Conservation (phyloP, 495 filamentous ascomycete genomes). For the Penicillium desertorum region DNA sequence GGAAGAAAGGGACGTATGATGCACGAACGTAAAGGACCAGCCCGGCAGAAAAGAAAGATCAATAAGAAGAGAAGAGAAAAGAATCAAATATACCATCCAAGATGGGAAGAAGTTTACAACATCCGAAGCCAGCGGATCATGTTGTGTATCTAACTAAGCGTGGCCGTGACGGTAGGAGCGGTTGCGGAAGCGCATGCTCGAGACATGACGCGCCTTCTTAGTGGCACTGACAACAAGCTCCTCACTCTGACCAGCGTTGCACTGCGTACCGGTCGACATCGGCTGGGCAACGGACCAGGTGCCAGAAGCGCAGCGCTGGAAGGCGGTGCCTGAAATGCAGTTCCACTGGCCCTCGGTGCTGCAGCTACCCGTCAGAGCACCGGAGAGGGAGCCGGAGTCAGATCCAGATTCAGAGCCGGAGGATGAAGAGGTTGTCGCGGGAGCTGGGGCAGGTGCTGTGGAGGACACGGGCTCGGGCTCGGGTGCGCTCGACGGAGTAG, state of each 20-base stretch:
- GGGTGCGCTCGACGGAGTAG: conserved; percentile 20
- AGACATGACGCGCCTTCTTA: conserved; percentile 31
- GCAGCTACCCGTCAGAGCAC: conserved; percentile 41
- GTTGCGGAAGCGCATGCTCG: conserved; percentile 36
- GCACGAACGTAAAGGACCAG: conserved; percentile 22
- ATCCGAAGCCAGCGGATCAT: conserved; percentile 25
- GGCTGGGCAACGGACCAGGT: conserved; percentile 53
- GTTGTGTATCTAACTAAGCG: conserved; percentile 16
- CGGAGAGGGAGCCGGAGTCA: conserved; percentile 15
- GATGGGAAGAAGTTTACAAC: conserved; percentile 3
- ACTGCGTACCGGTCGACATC: conserved; percentile 60
- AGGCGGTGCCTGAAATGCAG: conserved; percentile 60
- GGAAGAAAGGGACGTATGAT: conserved; percentile 20
- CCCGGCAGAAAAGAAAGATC: conserved; percentile 12
- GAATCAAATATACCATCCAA: not conserved
- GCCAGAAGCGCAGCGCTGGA: conserved; percentile 62
- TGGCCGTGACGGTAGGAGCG: conserved; percentile 28
- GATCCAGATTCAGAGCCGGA: not conserved
- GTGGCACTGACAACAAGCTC: conserved; percentile 39
- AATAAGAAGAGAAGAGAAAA: conserved; percentile 1
- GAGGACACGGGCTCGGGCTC: conserved; percentile 19
- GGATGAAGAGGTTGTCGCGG: conserved; percentile 14
- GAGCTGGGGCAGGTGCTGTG: conserved; percentile 12
- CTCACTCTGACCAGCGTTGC: conserved; percentile 51
- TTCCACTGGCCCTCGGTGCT: conserved; percentile 55